These are phyloP conservation scores for Rhynchospora tenuis DNA, from an alignment of 176 grass and related monocot genomes.

Conservation along the genomic window DNA sequence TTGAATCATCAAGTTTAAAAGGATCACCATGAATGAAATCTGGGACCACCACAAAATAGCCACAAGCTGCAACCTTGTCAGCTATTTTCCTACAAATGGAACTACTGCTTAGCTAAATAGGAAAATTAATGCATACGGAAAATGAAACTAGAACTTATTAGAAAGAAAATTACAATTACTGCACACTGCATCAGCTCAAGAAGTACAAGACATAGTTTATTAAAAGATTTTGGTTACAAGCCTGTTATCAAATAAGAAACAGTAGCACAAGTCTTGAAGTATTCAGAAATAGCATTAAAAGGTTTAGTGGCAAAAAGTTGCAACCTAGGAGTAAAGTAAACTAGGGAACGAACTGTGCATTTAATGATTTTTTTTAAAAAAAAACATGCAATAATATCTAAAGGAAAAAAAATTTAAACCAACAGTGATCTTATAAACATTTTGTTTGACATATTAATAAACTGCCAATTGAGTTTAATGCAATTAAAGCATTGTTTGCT, in stretches of 20 bases:
- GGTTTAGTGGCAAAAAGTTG: not conserved
- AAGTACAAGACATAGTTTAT: not conserved
- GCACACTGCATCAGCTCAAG: not conserved
- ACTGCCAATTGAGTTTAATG: too few species aligned
- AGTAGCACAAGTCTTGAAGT: not conserved
- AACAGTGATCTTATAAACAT: too few species aligned
- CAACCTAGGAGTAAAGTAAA: not conserved
- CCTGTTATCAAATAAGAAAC: not conserved
- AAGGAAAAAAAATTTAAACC: too few species aligned
- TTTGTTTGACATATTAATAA: too few species aligned
- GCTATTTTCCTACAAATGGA: slow-evolving; percentile 58
- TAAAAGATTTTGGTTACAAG: not conserved
- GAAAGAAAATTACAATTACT: not conserved
- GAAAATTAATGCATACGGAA: not conserved
- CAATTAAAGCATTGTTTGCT: too few species aligned
- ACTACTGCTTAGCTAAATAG: not conserved
- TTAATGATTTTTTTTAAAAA: not conserved
- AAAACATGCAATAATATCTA: too few species aligned
- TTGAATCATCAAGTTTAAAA: slow-evolving; percentile 34
- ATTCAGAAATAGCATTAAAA: not conserved
- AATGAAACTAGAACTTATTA: not conserved
- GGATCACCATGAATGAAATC: slow-evolving; percentile 73
- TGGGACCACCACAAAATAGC: slow-evolving; percentile 64
- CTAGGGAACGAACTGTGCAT: not conserved
- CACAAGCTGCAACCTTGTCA: slow-evolving; percentile 52